These are phyloP conservation scores for Porphyrellus cyaneotinctus DNA, from an alignment of 768 basidiomycete species.

Conservation along the genomic window DNA sequence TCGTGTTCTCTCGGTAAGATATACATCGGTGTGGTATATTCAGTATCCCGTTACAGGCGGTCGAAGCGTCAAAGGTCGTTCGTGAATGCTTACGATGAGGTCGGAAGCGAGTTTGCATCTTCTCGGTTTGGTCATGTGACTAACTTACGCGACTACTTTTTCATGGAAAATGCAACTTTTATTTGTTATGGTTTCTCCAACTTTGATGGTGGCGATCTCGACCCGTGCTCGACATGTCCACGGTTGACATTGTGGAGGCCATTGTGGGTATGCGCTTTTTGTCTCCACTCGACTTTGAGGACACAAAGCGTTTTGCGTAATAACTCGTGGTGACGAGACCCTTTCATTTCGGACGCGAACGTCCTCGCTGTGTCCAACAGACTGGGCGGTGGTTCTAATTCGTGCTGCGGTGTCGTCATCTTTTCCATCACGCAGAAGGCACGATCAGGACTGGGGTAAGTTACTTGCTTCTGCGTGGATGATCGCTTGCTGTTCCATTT, in stretches of 20 bases:
- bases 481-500: constrained; percentile 10
- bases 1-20: constrained; percentile 72
- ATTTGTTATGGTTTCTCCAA: constrained; percentile 1
- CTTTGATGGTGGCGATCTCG: constrained; percentile 4
- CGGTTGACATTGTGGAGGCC: not conserved
- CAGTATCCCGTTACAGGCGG: not conserved
- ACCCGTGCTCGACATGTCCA: not conserved
- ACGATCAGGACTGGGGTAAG: constrained; percentile 7
- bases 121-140: constrained; percentile 10
- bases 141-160: constrained; percentile 7
- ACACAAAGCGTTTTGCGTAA: constrained; percentile 7
- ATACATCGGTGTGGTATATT: constrained; percentile 45
- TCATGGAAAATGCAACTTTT: not conserved
- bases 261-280: not conserved
- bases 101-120: not conserved
- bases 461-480: not conserved
- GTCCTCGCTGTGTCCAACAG: not conserved
- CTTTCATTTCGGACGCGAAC: not conserved
- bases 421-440: constrained; percentile 8
- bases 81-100: constrained; percentile 12
- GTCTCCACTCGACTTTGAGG: constrained; percentile 11
- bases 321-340: not conserved
- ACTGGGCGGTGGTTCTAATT: not conserved
- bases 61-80: too few species aligned
- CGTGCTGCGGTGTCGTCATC: constrained; percentile 16